These are phyloP conservation scores for Astrothelium subdiscretum DNA, from an alignment of 495 filamentous ascomycete genomes.

Conservation along the genomic window DNA sequence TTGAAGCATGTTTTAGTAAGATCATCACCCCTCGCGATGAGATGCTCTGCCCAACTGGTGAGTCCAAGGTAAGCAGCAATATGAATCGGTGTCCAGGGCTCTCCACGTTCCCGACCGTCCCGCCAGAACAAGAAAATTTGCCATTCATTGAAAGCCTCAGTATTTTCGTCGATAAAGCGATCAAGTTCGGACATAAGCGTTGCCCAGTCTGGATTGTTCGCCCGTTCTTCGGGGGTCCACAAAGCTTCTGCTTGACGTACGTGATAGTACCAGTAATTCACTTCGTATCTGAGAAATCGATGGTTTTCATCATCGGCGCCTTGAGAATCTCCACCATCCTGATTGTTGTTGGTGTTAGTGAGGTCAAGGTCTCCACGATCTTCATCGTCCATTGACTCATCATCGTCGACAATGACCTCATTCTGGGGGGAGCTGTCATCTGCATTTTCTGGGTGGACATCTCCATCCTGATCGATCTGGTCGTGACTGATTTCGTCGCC, in stretches of 20 bases:
- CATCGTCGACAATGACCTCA: neutral
- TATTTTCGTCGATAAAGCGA: neutral
- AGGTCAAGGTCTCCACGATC: neutral
- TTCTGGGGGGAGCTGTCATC: neutral
- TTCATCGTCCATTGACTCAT: slow-evolving; percentile 7
- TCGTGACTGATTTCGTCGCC: neutral
- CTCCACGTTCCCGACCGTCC: neutral
- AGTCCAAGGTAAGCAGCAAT: slow-evolving; percentile 1
- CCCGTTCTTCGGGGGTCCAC: slow-evolving; percentile 9
- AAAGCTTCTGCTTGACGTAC: slow-evolving; percentile 9
- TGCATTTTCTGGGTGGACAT: neutral
- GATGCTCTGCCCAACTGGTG: neutral
- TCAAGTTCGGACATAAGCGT: slow-evolving; percentile 11
- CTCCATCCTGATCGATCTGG: neutral
- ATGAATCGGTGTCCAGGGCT: neutral
- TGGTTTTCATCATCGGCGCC: neutral
- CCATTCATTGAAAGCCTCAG: neutral
- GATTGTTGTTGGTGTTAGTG: neutral
- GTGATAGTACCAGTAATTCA: slow-evolving; percentile 8
- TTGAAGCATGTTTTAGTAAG: neutral
- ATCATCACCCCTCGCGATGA: neutral
- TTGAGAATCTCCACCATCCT: neutral
- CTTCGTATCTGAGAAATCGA: slow-evolving; percentile 4
- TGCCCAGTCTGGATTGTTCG: slow-evolving; percentile 7
- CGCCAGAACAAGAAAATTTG: slow-evolving; percentile 6